A percentile compares a stretch with the other conserved stretches of the same genome.
phyloP scores from a whole-genome alignment of 1,284 basidiomycete genomes.

The Malassezia yamatoensis region DNA sequence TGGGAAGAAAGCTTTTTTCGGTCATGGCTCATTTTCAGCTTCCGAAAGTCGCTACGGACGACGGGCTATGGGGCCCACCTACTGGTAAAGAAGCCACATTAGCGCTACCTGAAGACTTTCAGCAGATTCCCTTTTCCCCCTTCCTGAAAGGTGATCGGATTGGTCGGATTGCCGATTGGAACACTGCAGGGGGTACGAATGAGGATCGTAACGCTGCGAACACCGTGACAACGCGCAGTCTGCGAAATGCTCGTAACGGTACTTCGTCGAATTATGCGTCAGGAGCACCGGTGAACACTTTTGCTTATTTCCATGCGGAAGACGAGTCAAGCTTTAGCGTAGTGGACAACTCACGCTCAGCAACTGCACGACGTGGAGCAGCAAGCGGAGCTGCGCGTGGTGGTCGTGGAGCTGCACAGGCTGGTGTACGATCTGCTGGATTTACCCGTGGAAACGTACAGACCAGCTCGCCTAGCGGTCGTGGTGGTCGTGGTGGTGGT shows the following conservation, averaged over 20 bases:
- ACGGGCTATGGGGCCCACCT: slow-evolving; percentile 40
- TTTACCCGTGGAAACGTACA: neutral
- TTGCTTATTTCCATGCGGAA: slow-evolving; percentile 95
- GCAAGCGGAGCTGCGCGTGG: slow-evolving; percentile 41
- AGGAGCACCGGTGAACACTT: slow-evolving; percentile 58
- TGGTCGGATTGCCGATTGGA: slow-evolving; percentile 96
- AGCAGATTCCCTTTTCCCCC: slow-evolving; percentile 62
- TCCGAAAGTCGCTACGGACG: slow-evolving; percentile 27
- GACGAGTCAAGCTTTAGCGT: slow-evolving; percentile 96
- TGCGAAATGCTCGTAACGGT: slow-evolving; percentile 15
- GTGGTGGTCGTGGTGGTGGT: slow-evolving; percentile 49
- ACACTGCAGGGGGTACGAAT: slow-evolving; percentile 58
- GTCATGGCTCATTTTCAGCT: slow-evolving; percentile 41
- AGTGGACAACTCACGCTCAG: slow-evolving; percentile 64
- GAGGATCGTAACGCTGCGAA: slow-evolving; percentile 46
- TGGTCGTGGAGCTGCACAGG: slow-evolving; percentile 29
- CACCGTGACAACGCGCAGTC: slow-evolving; percentile 49
- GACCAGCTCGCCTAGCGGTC: slow-evolving; percentile 2
- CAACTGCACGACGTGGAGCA: slow-evolving; percentile 39
- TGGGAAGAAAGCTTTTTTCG: neutral
- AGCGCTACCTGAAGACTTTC: slow-evolving; percentile 36
- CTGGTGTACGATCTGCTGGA: slow-evolving; percentile 16
- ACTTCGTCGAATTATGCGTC: neutral
- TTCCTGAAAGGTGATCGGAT: slow-evolving; percentile 98
- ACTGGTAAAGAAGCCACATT: slow-evolving; percentile 21